Evolutionary conservation across 495 filamentous ascomycete genomes (phyloP), one percentile per base, ranked within the genome.

Genomic region (Evansstolkia leycettana): DNA sequence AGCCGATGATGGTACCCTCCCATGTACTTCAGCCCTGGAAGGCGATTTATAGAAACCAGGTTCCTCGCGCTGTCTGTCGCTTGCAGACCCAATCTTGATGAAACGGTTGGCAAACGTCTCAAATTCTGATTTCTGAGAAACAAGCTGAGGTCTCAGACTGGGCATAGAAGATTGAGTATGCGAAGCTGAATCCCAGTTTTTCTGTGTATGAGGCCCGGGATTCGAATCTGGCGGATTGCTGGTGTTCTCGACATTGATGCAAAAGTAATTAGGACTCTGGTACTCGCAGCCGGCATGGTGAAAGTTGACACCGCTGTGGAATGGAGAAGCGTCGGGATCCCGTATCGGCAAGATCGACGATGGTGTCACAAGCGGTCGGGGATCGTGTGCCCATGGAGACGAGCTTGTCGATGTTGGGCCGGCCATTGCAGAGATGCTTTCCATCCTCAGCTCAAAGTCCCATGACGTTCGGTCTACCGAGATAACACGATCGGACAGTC

Each of bases 201-300:
- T 72, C 38, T 71, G 72, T 5, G 60, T 41, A 32, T 70, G 55
- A 6, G 75, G 65, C 13, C 75, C 58, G 28, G 66, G 60, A 31
- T 64, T 66, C 1, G 80, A 80, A 32, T 75, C 67, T 35, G 71
- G 64, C n/a, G 70, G 55, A 42, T 82, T 77, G 31, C 47, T 62
- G 15, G 57, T 39, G 19, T 71, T 63, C 28, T 89, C 80, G 34
- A 82, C 58, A 18, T 67, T 60, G 31, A 90, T 67, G 30, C 78
- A 80, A 45, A 94, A 94, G 55, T 94, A 94, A 50, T 80, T 84
- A 13, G 84, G 80, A 49, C 80, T 84, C 13, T 78, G 52, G 5
- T 68, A 55, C 43, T 57, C 61, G 38, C 35, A 51, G 51, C n/a
- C 57, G 58, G 40, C 48, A 43, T 49, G 56, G 54, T 27, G 61